phyloP scores from a whole-genome alignment of 2,329 filamentous ascomycete genomes.

The Aureobasidium leucospermi region DNA sequence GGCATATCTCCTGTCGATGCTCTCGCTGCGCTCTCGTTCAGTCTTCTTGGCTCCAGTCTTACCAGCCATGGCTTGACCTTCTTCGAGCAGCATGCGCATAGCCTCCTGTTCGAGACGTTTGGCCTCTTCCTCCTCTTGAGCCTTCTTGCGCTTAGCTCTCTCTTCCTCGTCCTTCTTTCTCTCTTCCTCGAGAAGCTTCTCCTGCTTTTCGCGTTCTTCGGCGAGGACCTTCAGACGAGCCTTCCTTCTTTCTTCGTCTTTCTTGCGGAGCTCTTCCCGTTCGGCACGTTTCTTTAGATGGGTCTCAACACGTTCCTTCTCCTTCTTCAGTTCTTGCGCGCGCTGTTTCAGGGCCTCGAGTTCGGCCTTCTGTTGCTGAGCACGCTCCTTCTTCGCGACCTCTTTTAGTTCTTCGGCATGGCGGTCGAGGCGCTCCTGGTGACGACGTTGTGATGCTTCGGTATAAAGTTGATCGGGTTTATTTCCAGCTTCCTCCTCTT shows the following conservation, averaged over 20 bases:
- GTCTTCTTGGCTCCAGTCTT: constrained; percentile 31
- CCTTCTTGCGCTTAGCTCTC: constrained; percentile 33
- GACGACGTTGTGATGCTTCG: constrained; percentile 55
- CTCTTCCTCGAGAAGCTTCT: constrained; percentile 43
- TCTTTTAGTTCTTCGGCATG: constrained; percentile 54
- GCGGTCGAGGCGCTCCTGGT: constrained; percentile 54
- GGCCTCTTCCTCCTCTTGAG: constrained; percentile 37
- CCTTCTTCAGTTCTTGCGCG: constrained; percentile 36
- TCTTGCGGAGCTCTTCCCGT: constrained; percentile 38
- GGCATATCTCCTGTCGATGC: constrained; percentile 13
- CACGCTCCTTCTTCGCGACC: constrained; percentile 51
- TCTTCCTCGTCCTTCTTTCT: constrained; percentile 44
- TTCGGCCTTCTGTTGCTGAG: constrained; percentile 51
- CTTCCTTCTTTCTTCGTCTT: constrained; percentile 46
- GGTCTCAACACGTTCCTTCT: constrained; percentile 36
- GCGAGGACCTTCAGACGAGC: constrained; percentile 43
- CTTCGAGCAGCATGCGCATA: constrained; percentile 45
- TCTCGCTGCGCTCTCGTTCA: constrained; percentile 29
- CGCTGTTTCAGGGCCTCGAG: constrained; percentile 44
- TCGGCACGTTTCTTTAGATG: constrained; percentile 44
- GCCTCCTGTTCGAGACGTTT: constrained; percentile 51
- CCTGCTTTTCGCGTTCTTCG: constrained; percentile 40
- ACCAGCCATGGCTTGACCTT: constrained; percentile 48
- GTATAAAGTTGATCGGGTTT: constrained; percentile 71
- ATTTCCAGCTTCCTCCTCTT: constrained; percentile 57